Base-by-base conservation (phyloP, 441 rosid genomes). In the Kokia cookei region DNA sequence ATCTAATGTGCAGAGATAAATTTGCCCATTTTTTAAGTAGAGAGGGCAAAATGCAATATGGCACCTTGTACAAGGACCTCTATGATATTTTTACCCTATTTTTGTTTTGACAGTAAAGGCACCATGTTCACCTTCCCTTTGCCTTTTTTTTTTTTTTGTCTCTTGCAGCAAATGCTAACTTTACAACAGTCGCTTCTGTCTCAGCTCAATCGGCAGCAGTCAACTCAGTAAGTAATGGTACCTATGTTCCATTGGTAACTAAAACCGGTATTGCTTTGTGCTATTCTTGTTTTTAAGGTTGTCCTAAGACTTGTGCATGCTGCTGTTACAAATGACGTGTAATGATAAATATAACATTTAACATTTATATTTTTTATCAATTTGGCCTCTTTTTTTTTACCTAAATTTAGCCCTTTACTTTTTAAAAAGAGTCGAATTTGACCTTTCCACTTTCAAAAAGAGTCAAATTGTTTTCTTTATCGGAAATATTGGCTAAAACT, bases 131-230 rank as follows among this genome's bases (percentile, higher is more conserved):
- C 43, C 66, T 74, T 73, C 61, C 63, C 62, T 66, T 32, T 47
- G 22, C 19, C 22, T 61, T 19, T 22, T 24, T 57, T 59, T 29
- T 58, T 12, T 5, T 29, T 27, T 27, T 29, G 65, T 58, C 27
- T 29, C 72, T 40, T 80, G 80, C 78, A 89, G 93, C 89, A 85
- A 84, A 83, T 87, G 88, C 79, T 85, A 77, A 51, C 86, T 45
- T 60, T 89, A 76, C 87, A 89, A 80, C 91, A 85, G 72, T 79
- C 90, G 24, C 77, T 89, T 80, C 35, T 84, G 50, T 81, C 93
- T 76, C 87, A 82, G 71, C 82, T 75, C 48, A 87, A 82, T 43
- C 82, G 74, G 73, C 83, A 82, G 76, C 83, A 83, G 37, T 61
- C 85, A 64, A 79, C 62, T 77, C 88, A 78, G 93, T 89, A 83